Base-by-base conservation (phyloP, 495 filamentous ascomycete genomes). In the Hypoxylon fuscum region DNA sequence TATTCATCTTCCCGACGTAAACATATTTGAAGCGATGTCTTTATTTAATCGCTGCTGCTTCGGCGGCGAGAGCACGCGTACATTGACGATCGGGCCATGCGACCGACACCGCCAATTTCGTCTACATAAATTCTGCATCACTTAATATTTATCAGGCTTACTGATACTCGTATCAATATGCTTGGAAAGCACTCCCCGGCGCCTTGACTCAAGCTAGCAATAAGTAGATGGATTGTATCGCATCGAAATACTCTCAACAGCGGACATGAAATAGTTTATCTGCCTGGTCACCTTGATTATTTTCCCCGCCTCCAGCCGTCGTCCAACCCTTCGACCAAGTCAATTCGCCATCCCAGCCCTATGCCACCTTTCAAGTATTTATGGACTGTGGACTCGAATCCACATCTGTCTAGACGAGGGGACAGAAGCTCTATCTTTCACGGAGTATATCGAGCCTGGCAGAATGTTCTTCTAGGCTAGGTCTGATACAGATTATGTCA, bases 51-150 rank as follows among this genome's bases (percentile, higher is more conserved):
- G 35, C 29, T 11, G 2, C 27, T 23, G 8, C 18, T 44, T 40
- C 25, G 35, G 22, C 15, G 20, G 45, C 23, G 11, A 21, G 25
- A 38, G 35, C 35, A 17, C 41, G 25, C 20, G 11, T 12, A n/a
- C 21, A 11, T 20, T 37, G 44, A 27, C 32, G 8, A 27, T 27
- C n/a, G n/a, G 25, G 8, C 25, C 25, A 17, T 55, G 50, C 59
- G 50, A 62, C 51, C 50, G 59, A 62, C 50, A 55, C 50, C 50
- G 44, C 49, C 49, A 49, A 31, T 37, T 29, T 49, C 27, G 18
- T 25, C 31, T 17, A 9, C 20, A 7, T 18, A 21, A 21, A 49
- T 44, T 43, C 12, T 49, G 49, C 51, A 62, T 55, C 51, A 62
- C 50, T 43, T 49, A 37, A 50, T 50, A 27, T 29, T n/a, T 15